These are phyloP conservation scores for Euphorbia pulcherrima DNA, from an alignment of 345 rosid genomes.

Conservation along the genomic window DNA sequence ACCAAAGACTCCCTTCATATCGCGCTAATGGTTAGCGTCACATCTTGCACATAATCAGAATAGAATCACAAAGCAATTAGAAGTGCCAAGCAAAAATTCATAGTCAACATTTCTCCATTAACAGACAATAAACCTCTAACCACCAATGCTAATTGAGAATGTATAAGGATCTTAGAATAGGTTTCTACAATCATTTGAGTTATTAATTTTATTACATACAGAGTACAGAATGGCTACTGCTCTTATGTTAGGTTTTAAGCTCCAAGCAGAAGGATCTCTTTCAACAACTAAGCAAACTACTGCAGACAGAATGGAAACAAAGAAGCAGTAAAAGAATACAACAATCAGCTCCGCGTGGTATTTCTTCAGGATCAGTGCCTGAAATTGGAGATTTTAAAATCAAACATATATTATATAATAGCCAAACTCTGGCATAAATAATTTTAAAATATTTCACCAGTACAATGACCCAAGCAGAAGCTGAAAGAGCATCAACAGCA, in stretches of 20 bases:
- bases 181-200: neutral
- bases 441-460: constrained; percentile 37
- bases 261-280: constrained; percentile 41
- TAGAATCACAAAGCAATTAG: neutral
- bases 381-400: constrained; percentile 1
- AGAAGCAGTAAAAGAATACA: constrained; percentile 20
- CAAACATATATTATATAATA: neutral
- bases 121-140: neutral
- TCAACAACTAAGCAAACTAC: constrained; percentile 27
- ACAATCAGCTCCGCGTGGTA: constrained; percentile 34
- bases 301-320: constrained; percentile 25
- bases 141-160: neutral
- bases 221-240: constrained; percentile 26
- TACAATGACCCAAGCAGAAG: constrained; percentile 42
- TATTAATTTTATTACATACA: constrained; percentile 14
- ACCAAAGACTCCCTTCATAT: constrained; percentile 41
- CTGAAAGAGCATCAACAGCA: constrained; percentile 41
- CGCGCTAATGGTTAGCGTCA: neutral
- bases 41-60: neutral
- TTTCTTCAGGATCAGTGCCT: constrained; percentile 29
- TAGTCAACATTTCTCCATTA: constrained; percentile 2
- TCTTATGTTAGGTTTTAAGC: constrained; percentile 25
- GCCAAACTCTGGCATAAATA: neutral
- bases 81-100: constrained; percentile 3
- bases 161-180: neutral